Conservation (phyloP, 1,139 yeast genomes). For the Pichia inconspicua region DNA sequence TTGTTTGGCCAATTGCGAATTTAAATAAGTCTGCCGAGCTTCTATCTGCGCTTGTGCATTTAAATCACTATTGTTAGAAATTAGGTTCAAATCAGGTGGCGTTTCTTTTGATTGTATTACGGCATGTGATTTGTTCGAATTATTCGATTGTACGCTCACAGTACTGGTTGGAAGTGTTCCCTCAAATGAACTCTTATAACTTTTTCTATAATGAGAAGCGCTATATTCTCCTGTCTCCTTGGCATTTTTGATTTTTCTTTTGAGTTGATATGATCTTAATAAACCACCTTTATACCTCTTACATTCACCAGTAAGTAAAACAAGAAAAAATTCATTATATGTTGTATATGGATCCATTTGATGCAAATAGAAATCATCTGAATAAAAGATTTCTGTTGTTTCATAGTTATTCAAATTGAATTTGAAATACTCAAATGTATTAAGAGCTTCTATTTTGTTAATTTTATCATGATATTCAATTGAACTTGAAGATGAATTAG, state of each 20-base stretch:
- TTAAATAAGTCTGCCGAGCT: background rate
- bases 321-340: slow-evolving; percentile 1
- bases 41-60: background rate
- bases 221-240: background rate
- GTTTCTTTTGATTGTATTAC: too few relatives aligned
- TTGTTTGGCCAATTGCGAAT: background rate
- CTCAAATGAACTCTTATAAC: background rate
- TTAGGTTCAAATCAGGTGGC: background rate
- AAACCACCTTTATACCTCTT: background rate
- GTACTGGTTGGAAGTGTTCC: background rate
- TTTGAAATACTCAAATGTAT: background rate
- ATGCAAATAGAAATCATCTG: slow-evolving; percentile 4
- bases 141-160: background rate
- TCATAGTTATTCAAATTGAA: slow-evolving; percentile 1
- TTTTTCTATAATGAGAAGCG: background rate
- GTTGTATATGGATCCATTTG: background rate
- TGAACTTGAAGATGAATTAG: background rate
- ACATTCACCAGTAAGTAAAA: slow-evolving; percentile 1
- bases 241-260: background rate
- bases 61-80: background rate
- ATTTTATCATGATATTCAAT: background rate
- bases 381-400: slow-evolving; percentile 1
- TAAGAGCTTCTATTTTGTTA: background rate
- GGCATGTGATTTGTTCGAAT: background rate
- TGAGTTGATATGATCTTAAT: background rate